Percentiles rank a stretch among this genome's conserved stretches.
phyloP scores from a whole-genome alignment of 2,329 filamentous ascomycete genomes.

The Penicillium sp. region DNA sequence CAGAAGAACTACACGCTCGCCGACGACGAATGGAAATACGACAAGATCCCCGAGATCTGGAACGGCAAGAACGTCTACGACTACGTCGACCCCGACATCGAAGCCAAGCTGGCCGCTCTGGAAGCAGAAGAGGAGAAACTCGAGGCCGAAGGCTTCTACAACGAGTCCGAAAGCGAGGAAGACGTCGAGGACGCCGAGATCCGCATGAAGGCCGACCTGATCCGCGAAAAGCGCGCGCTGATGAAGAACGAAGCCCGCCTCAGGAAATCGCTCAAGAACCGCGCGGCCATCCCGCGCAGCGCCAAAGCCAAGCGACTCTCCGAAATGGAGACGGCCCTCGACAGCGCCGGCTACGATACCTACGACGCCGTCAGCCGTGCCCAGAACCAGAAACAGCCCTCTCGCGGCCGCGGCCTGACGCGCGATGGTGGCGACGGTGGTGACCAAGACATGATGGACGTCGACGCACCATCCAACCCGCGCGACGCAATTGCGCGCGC shows the following conservation, averaged over 20 bases:
- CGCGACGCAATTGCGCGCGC: slow-evolving; percentile 58
- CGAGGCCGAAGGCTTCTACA: slow-evolving; percentile 89
- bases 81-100: slow-evolving; percentile 95
- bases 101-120: slow-evolving; percentile 81
- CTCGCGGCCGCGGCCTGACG: slow-evolving; percentile 68
- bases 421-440: slow-evolving; percentile 63
- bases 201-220: slow-evolving; percentile 86
- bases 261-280: slow-evolving; percentile 96
- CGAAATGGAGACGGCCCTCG: slow-evolving; percentile 80
- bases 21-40: slow-evolving; percentile 90
- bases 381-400: slow-evolving; percentile 54
- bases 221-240: slow-evolving; percentile 87
- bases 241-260: slow-evolving; percentile 93
- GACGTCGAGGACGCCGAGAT: slow-evolving; percentile 86
- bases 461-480: slow-evolving; percentile 35
- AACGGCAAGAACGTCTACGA: slow-evolving; percentile 97
- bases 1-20: slow-evolving; percentile 83
- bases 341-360: slow-evolving; percentile 81
- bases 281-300: slow-evolving; percentile 84
- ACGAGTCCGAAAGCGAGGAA: slow-evolving; percentile 76
- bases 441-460: slow-evolving; percentile 67
- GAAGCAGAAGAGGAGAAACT: slow-evolving; percentile 95
- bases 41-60: slow-evolving; percentile 89
- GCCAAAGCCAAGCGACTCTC: slow-evolving; percentile 76
- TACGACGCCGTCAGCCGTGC: slow-evolving; percentile 59